A percentile compares a stretch with the other conserved stretches of the same genome.
These are phyloP conservation scores for Salix dunnii DNA, from an alignment of 345 rosid species.

Conservation along the genomic window DNA sequence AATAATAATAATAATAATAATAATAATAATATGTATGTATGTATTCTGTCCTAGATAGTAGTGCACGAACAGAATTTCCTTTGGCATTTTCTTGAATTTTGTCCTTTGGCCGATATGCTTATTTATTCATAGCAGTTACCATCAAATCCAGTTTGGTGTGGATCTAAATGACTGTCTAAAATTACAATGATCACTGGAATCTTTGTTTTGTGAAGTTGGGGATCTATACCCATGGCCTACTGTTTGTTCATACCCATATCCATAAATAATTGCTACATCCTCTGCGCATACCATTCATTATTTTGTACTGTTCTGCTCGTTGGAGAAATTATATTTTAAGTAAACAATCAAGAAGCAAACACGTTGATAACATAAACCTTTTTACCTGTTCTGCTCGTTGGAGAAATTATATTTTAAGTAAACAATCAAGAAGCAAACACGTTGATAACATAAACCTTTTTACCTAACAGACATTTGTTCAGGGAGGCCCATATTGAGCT, in stretches of 20 bases:
- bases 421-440: not conserved
- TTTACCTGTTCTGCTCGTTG: conserved; percentile 4
- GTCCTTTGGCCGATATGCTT: not conserved
- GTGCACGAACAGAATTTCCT: conserved; percentile 8
- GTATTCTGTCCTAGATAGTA: not conserved
- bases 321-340: not conserved
- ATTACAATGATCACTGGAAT: not conserved
- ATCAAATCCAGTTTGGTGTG: not conserved
- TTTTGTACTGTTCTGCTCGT: not conserved
- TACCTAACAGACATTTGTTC: conserved; percentile 9
- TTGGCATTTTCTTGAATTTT: conserved; percentile 18
- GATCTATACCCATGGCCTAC: not conserved
- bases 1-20: not conserved
- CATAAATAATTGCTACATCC: not conserved
- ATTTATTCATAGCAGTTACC: not conserved
- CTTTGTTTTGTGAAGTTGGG: not conserved
- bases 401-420: not conserved
- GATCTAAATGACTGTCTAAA: not conserved
- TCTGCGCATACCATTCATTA: conserved; percentile 4
- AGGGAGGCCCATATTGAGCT: conserved; percentile 30
- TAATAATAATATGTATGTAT: no score
- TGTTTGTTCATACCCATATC: not conserved
- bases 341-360: not conserved
- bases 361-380: not conserved
- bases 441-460: not conserved